Evolutionary conservation across 371 early-diverging fungal species (phyloP), one percentile per base, ranked within the genome.

Genomic region (Cokeromyces recurvatus): DNA sequence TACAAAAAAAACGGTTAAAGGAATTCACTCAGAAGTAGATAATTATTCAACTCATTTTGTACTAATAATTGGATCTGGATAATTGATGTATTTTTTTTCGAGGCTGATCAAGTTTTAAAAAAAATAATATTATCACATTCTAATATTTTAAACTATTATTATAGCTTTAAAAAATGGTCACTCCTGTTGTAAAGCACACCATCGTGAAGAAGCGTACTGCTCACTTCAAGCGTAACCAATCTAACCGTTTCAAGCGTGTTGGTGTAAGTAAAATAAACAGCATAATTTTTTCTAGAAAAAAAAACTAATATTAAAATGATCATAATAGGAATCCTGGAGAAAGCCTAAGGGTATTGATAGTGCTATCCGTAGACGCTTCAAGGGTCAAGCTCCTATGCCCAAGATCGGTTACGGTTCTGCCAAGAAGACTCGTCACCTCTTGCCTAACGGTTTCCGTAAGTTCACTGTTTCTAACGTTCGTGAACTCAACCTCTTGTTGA

Each of bases 331-430:
- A 63, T 90, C 95, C 56, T 99, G 99, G 99, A 90, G 99, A 82
- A 95, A 95, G 82, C 99, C 99, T 78, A 93, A 90, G 84, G 99
- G 99, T 95, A 99, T 99, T 81, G 99, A 99, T 77, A 95, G 91
- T 87, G 84, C 93, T 66, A 97, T 99, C 66, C 93, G 99, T 59
- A 62, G 62, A 62, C 89, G 97, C 58, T 94, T 98, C 89, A 92
- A 91, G 84, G 99, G 99, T 62, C 84, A 88, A 59, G 89, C 95
- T 60, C 85, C 91, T 68, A 98, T 99, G 97, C 99, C 99, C 81
- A 95, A 94, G 85, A 99, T 98, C 61, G 99, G 99, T 79, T 98
- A 94, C 71, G 97, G 97, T 53, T 92, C 94, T 66, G 94, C 92
- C 90, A 85, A 87, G 74, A 85, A 87, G 67, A 94, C 98, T 71